Base-by-base conservation (phyloP, 805 yeast genomes). In the Lipomyces spencermartinsiae region DNA sequence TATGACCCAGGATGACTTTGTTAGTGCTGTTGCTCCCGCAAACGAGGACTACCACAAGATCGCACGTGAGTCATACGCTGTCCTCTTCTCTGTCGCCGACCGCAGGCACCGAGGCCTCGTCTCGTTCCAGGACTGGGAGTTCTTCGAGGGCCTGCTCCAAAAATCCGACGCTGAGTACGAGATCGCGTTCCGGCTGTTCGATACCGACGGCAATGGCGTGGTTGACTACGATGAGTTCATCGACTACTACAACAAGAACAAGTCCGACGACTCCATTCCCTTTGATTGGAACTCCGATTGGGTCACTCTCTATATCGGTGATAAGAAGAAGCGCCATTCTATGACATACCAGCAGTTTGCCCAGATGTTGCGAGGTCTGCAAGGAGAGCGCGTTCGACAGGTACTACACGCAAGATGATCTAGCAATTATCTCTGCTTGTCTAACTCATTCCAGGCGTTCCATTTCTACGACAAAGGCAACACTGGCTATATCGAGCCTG, bases 11-110 rank as follows among this genome's bases (percentile, higher is more conserved):
- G 79, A 78, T 59, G 85, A 83, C 72, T 84, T 84, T 65, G 69
- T 82, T 33, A 68, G 77, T 51, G 81, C 86, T 31, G 74, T 84
- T 55, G 83, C 83, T 2, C 84, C 84, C 43, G 77, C 79, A 12
- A 70, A 78, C 61, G 82, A 82, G 73, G 84, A 84, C 75, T 83
- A 85, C 73, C 83, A 84, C 71, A 83, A 83, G 72, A 83, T 88
- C 62, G 83, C 87, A 16, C 80, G 85, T 12, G 83, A 87, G 71
- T 84, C 90, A 3, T 87, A 86, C 77, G 90, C 90, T 5, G 83
- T 93, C 68, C 86, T 94, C 60, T 94, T 90, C 76, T 82, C 90
- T 65, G 87, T 92, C 34, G 92, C 97, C 16, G 98, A 94, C 79
- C 86, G 86, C 67, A 82, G 84, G 53, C 82, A 83, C 65, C 86